Conservation (phyloP, 2,329 filamentous ascomycete species). For the Claviceps maximensis region DNA sequence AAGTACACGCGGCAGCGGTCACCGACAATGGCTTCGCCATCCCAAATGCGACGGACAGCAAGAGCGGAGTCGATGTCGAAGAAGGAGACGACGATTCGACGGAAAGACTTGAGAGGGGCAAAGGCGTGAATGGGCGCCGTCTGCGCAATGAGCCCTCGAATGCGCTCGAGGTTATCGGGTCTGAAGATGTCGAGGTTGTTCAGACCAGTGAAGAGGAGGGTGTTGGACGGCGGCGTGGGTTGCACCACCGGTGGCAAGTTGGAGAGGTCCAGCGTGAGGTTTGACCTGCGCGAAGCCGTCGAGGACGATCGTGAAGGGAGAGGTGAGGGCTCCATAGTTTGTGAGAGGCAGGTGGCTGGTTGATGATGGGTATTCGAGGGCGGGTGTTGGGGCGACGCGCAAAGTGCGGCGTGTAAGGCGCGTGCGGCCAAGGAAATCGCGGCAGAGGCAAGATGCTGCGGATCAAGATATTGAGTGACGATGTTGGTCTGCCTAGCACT, state of each 20-base stretch:
- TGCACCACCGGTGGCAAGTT: constrained; percentile 54
- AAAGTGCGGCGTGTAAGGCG: neutral
- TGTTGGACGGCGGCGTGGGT: constrained; percentile 70
- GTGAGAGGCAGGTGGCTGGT: neutral
- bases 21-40: constrained; percentile 61
- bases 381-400: neutral
- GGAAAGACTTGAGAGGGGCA: constrained; percentile 70
- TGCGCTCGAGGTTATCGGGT: constrained; percentile 58
- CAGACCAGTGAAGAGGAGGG: constrained; percentile 73
- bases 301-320: constrained; percentile 32
- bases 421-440: neutral
- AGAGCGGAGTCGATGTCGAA: constrained; percentile 56
- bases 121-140: constrained; percentile 66
- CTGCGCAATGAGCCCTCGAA: constrained; percentile 55
- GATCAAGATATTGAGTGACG: neutral
- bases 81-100: constrained; percentile 70
- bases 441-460: neutral
- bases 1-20: constrained; percentile 57
- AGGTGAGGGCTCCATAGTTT: constrained; percentile 25
- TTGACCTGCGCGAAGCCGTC: constrained; percentile 27
- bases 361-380: constrained; percentile 3
- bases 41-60: constrained; percentile 56
- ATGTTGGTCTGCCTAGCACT: neutral
- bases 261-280: constrained; percentile 61
- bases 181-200: constrained; percentile 60